A percentile compares a stretch with the other conserved stretches of the same genome.
phyloP scores from a whole-genome alignment of 257 asterid species.

The Nicotiana knightiana region DNA sequence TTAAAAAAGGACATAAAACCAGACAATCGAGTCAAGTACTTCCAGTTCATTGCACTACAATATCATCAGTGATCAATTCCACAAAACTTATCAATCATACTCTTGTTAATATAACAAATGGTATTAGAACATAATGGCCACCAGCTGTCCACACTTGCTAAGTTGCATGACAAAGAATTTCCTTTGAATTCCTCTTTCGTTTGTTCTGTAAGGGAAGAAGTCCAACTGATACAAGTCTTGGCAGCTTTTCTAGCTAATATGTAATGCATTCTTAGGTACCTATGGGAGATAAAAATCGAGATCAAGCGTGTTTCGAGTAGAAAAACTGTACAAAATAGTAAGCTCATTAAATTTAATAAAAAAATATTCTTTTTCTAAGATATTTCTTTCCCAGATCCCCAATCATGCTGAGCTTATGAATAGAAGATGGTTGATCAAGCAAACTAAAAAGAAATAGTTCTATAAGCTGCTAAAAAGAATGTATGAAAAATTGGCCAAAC shows the following conservation, averaged over 20 bases:
- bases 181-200: constrained; percentile 59
- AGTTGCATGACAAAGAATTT: constrained; percentile 30
- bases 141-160: too few relatives aligned
- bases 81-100: too few relatives aligned
- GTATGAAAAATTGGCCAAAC: background rate
- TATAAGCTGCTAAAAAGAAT: background rate
- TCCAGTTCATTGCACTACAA: too few relatives aligned
- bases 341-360: background rate
- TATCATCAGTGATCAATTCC: too few relatives aligned
- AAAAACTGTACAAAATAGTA: background rate
- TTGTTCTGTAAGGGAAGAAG: constrained; percentile 27
- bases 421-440: background rate
- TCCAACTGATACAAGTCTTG: constrained; percentile 31
- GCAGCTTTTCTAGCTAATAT: background rate
- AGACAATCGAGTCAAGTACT: too few relatives aligned
- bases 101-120: too few relatives aligned
- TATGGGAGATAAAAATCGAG: too few relatives aligned
- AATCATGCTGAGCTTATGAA: background rate
- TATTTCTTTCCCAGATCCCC: background rate
- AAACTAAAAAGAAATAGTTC: background rate
- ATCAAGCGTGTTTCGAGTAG: background rate
- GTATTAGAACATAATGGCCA: too few relatives aligned
- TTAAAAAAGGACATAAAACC: too few relatives aligned
- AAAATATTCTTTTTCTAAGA: background rate
- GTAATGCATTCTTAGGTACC: too few relatives aligned